phyloP scores from a whole-genome alignment of 495 filamentous ascomycete species.

The Lophiotrema nucula region DNA sequence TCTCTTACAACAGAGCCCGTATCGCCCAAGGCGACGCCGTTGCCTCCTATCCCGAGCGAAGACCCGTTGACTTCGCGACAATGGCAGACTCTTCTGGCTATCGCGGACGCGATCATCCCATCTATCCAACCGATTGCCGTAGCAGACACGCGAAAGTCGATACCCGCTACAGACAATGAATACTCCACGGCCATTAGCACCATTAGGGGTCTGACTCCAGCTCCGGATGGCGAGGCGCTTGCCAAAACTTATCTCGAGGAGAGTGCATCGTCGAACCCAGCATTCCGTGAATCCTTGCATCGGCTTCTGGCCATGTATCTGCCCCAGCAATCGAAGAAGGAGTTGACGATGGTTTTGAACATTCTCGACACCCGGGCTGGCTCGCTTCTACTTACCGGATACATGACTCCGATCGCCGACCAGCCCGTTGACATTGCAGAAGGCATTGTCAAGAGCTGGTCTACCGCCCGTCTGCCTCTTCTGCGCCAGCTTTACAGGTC shows the following conservation, averaged over 20 bases:
- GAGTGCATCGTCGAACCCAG: conserved; percentile 31
- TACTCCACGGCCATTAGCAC: conserved; percentile 32
- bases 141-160: conserved; percentile 28
- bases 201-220: conserved; percentile 14
- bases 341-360: conserved; percentile 33
- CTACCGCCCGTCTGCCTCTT: conserved; percentile 32
- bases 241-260: conserved; percentile 34
- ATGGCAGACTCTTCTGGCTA: conserved; percentile 41
- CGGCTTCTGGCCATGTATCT: conserved; percentile 27
- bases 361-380: conserved; percentile 37
- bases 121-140: conserved; percentile 29
- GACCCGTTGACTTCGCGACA: conserved; percentile 39
- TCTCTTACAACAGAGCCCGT: conserved; percentile 14
- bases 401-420: conserved; percentile 33
- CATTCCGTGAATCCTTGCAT: conserved; percentile 30
- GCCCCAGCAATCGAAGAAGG: conserved; percentile 28
- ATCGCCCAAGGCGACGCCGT: conserved; percentile 31
- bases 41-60: conserved; percentile 33
- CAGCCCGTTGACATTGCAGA: conserved; percentile 38
- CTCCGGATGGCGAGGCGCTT: conserved; percentile 18
- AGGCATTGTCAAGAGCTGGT: conserved; percentile 37
- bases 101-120: conserved; percentile 40
- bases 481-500: conserved; percentile 34
- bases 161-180: conserved; percentile 30
- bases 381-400: conserved; percentile 40